These are phyloP conservation scores for Coemansia pectinata DNA, from an alignment of 192 early-diverging fungal genomes.

Conservation along the genomic window DNA sequence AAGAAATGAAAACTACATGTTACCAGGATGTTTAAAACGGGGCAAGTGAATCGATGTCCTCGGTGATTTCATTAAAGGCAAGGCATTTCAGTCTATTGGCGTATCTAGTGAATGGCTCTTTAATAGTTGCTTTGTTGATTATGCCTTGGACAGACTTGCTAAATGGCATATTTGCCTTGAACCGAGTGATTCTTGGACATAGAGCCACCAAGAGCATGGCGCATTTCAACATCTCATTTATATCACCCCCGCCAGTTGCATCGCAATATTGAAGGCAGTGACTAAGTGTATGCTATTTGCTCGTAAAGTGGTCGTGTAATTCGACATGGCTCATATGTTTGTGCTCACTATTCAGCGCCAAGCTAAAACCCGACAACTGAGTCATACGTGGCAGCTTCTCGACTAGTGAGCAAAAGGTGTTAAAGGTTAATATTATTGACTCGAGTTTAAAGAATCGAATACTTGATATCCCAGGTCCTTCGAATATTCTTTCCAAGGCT, in stretches of 20 bases:
- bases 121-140: neutral
- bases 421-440: neutral
- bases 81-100: neutral
- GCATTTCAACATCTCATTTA: neutral
- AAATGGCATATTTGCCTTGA: neutral
- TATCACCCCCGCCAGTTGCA: no score
- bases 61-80: neutral
- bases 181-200: neutral
- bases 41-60: neutral
- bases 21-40: neutral
- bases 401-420: neutral
- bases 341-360: neutral
- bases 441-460: neutral
- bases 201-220: neutral
- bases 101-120: neutral
- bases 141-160: neutral
- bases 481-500: neutral
- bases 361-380: neutral
- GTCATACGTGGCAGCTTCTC: conserved; percentile 2
- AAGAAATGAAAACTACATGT: neutral
- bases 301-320: neutral
- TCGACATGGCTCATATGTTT: neutral
- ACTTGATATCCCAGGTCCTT: neutral
- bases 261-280: neutral
- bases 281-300: neutral